Evolutionary conservation across 441 rosid species (phyloP).

Genomic region (Euphorbia celastroides): DNA sequence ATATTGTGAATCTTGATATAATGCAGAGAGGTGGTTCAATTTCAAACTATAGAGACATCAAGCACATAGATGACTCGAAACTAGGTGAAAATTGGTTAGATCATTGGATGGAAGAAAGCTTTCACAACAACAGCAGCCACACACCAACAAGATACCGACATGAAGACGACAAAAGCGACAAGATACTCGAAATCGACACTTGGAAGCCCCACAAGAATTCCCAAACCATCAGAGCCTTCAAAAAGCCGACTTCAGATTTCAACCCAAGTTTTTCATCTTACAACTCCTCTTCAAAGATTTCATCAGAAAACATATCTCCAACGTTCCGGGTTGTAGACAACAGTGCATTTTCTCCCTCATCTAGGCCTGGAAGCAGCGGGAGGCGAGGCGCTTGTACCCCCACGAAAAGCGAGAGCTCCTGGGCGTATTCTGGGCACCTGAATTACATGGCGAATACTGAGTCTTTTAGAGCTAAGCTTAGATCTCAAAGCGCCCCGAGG

Average conservation of each 20-base stretch:
- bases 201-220: slow-evolving; percentile 40
- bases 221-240: slow-evolving; percentile 37
- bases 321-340: slow-evolving; percentile 46
- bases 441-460: slow-evolving; percentile 90
- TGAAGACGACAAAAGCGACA: slow-evolving; percentile 55
- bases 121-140: slow-evolving; percentile 28
- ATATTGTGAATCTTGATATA: neutral
- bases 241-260: slow-evolving; percentile 17
- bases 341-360: slow-evolving; percentile 55
- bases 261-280: slow-evolving; percentile 16
- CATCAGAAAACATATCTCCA: slow-evolving; percentile 39
- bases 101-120: slow-evolving; percentile 58
- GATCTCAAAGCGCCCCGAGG: slow-evolving; percentile 87
- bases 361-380: slow-evolving; percentile 46
- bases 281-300: slow-evolving; percentile 28
- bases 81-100: slow-evolving; percentile 62
- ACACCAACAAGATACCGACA: slow-evolving; percentile 20
- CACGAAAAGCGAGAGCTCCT: slow-evolving; percentile 50
- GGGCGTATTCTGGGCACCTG: slow-evolving; percentile 60
- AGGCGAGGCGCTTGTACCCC: slow-evolving; percentile 61
- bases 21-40: slow-evolving; percentile 52
- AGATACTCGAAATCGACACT: slow-evolving; percentile 79
- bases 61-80: slow-evolving; percentile 34
- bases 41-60: slow-evolving; percentile 41
- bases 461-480: slow-evolving; percentile 67